Evolutionary conservation across 805 yeast genomes (phyloP), one percentile per base, ranked within the genome.

Genomic region (Lipomyces kockii): DNA sequence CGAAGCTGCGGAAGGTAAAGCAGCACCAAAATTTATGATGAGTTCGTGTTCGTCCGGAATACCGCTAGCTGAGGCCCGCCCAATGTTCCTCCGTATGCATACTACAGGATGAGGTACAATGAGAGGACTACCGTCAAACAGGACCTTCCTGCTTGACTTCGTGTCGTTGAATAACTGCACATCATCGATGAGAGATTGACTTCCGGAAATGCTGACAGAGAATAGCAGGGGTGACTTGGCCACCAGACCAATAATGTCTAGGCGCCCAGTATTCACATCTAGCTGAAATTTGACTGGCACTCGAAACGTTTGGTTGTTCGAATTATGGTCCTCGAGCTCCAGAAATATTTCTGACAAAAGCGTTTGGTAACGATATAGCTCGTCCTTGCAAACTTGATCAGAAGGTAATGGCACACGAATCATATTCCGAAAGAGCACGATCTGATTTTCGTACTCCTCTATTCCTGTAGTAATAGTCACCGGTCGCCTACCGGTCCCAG

Each of bases 21-120:
- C 61, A 12, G 61, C 60, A 2, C 71, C 72, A 61, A 67, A 69
- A 11, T 68, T 69, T 3, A 68, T 14, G n/a, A 34, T 51, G 37
- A 57, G 58, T n/a, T 43, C 65, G 37, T 7, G n/a, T 7, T 43
- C 9, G 20, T n/a, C 25, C 6, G 34, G 7, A 54, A 22, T 12
- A n/a, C 35, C 6, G 34, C 6, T 56, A 12, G 59, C 29, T 22
- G 17, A 11, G 27, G 32, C 7, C 25, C 12, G 9, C 8, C 49
- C 49, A n/a, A 8, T 22, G n/a, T 2, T n/a, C 53, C 2, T 25
- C 22, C 51, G 39, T 3, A 68, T 29, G 39, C 66, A 63, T 25
- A 68, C 43, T 12, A 58, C 60, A 20, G 69, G 53, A 14, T 32
- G 20, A 3, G 71, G 71, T 8, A 61, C 43, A 20, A 12, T 25